Base-by-base conservation (phyloP, 176 grass and related monocot genomes). In the Poa pratensis region DNA sequence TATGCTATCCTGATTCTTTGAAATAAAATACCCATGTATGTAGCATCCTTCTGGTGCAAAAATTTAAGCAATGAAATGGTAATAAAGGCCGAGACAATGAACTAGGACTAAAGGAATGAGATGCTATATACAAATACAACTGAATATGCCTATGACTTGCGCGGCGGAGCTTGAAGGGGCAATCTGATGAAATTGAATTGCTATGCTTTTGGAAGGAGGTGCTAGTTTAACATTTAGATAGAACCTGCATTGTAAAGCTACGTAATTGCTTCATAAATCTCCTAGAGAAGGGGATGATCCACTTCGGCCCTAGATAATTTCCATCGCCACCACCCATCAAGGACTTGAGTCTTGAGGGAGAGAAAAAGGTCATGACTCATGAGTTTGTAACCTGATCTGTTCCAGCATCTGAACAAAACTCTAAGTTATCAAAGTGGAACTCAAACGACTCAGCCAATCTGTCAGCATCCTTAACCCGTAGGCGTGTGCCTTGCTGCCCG, bases 401-500 rank as follows among this genome's bases (percentile, higher is more conserved):
- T 77, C 71, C 84, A 64, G 93, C 69, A 83, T 90, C 91, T 82
- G 81, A 88, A 72, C 88, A 88, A 17, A 90, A 76, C 55, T 88
- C 87, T 69, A 88, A 80, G 76, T 73, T 96, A 39, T 95, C 91
- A 42, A 96, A 83, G 91, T 99, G 83, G 61, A 76, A 84, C 0
- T 86, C 79, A 16, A 99, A 99, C 0, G 75, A 88, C 45, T 94
- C 75, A 0, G 88, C 90, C 78, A 99, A 89, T 80, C 59, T 83
- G 32, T 77, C 84, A 1, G 96, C 93, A 7, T 98, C 93, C 85
- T 90, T 70, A 72, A 98, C 93, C 40, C 86, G 62, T 32, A 98
- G 64, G 15, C 96, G 93, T 2, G 96, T 95, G 15, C 93, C 96
- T 85, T 98, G 96, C 81, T 96, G 96, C 60, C 88, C 93, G 0